Conservation (phyloP, 2,329 filamentous ascomycete genomes). For the Trichoderma pleuroti region DNA sequence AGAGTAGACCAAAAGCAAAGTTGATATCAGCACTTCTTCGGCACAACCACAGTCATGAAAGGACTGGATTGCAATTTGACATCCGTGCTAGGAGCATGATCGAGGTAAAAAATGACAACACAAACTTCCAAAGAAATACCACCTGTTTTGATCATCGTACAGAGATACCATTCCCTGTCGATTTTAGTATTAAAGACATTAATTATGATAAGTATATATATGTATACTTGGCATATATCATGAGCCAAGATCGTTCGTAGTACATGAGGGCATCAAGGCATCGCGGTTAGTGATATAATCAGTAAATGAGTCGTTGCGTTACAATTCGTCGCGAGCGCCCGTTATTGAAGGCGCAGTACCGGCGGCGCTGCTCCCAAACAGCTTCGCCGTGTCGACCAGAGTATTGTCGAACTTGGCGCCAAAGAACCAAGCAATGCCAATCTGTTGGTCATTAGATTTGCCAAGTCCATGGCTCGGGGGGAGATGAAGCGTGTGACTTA, state of each 20-base stretch:
- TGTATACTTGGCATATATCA: slow-evolving; percentile 15
- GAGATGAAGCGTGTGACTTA: slow-evolving; percentile 42
- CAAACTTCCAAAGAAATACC: neutral
- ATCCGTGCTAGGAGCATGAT: slow-evolving; percentile 73
- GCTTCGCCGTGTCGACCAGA: slow-evolving; percentile 1
- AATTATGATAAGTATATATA: slow-evolving; percentile 13
- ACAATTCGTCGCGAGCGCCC: slow-evolving; percentile 37
- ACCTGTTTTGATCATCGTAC: neutral
- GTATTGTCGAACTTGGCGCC: slow-evolving; percentile 73
- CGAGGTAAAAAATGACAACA: neutral
- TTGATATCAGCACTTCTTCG: slow-evolving; percentile 97
- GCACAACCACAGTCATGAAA: slow-evolving; percentile 88
- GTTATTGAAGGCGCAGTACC: slow-evolving; percentile 27
- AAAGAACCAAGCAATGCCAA: slow-evolving; percentile 72
- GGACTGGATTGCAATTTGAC: slow-evolving; percentile 98
- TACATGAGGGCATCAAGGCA: slow-evolving; percentile 16
- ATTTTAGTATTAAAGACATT: slow-evolving; percentile 11
- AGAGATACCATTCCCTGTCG: neutral
- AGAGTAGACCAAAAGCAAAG: slow-evolving; percentile 32
- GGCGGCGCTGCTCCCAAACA: slow-evolving; percentile 3
- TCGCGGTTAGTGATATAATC: slow-evolving; percentile 8
- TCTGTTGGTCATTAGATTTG: slow-evolving; percentile 44
- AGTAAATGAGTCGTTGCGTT: slow-evolving; percentile 19
- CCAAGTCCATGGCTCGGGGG: neutral
- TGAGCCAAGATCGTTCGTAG: slow-evolving; percentile 10